These are phyloP conservation scores for Melocanna baccifera DNA, from an alignment of 176 grass and related monocot genomes.

Conservation along the genomic window DNA sequence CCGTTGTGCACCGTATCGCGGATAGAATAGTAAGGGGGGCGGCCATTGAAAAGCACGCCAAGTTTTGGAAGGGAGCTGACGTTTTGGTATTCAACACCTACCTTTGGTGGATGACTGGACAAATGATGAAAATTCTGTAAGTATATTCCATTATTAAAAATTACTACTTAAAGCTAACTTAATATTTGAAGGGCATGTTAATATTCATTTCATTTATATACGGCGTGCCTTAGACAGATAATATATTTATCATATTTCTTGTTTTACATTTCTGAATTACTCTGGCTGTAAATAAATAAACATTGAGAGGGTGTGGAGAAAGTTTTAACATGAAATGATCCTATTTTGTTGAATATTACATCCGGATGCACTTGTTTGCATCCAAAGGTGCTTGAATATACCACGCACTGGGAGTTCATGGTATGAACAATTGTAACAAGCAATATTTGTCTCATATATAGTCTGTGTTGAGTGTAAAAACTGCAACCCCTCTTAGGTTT, in stretches of 20 bases:
- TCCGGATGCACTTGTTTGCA: neutral
- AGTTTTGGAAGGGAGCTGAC: constrained; percentile 76
- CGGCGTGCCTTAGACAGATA: neutral
- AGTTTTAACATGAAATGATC: neutral
- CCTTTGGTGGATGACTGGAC: constrained; percentile 90
- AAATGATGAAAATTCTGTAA: constrained; percentile 87
- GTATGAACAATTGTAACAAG: neutral
- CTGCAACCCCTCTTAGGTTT: neutral
- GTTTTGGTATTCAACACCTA: constrained; percentile 95
- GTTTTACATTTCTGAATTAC: neutral
- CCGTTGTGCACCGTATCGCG: constrained; percentile 56
- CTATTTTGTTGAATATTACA: neutral
- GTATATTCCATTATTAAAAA: neutral
- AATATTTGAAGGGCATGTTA: neutral
- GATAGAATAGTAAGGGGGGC: constrained; percentile 62
- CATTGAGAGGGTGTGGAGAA: neutral
- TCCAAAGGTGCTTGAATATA: neutral
- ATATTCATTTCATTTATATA: neutral
- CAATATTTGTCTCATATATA: neutral
- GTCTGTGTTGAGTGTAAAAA: neutral
- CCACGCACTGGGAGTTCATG: neutral
- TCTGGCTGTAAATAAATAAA: neutral
- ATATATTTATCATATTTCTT: neutral
- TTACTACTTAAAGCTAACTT: neutral
- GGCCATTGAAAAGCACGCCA: constrained; percentile 75